Percentiles rank a stretch among this genome's conserved stretches.
phyloP scores from a whole-genome alignment of 2,329 filamentous ascomycete species.

The Cladophialophora immunda region DNA sequence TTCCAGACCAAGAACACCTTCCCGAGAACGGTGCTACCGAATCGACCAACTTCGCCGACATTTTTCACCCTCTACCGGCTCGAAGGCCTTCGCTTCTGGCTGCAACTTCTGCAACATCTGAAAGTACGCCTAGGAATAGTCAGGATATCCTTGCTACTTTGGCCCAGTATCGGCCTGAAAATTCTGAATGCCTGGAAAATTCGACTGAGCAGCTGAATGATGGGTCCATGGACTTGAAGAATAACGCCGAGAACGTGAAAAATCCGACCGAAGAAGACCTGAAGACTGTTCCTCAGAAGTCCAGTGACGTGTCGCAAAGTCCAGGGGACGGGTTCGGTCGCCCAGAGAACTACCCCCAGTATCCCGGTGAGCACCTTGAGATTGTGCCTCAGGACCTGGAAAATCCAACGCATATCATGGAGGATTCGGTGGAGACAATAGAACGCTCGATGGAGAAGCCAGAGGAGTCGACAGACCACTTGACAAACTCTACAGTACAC shows the following conservation, averaged over 20 bases:
- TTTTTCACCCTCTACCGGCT: neutral
- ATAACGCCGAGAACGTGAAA: neutral
- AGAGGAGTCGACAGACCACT: neutral
- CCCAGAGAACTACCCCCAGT: neutral
- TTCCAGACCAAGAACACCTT: neutral
- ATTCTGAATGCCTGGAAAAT: neutral
- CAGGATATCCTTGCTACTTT: constrained; percentile 26
- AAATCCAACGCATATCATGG: neutral
- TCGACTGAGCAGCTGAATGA: neutral
- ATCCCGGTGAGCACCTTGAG: neutral
- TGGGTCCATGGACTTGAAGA: neutral
- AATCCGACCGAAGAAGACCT: neutral
- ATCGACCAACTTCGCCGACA: neutral
- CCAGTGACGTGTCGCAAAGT: neutral
- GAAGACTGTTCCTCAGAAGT: neutral
- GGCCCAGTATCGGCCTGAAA: constrained; percentile 8
- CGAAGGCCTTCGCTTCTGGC: constrained; percentile 29
- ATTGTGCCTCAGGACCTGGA: neutral
- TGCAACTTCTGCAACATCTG: constrained; percentile 30
- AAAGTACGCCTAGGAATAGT: constrained; percentile 39
- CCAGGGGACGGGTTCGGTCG: neutral
- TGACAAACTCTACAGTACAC: neutral
- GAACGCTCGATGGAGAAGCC: neutral
- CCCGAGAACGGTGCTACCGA: neutral
- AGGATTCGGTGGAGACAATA: neutral